Evolutionary conservation across 1,284 basidiomycete genomes (phyloP).

Genomic region (Cerioporus squamosus): DNA sequence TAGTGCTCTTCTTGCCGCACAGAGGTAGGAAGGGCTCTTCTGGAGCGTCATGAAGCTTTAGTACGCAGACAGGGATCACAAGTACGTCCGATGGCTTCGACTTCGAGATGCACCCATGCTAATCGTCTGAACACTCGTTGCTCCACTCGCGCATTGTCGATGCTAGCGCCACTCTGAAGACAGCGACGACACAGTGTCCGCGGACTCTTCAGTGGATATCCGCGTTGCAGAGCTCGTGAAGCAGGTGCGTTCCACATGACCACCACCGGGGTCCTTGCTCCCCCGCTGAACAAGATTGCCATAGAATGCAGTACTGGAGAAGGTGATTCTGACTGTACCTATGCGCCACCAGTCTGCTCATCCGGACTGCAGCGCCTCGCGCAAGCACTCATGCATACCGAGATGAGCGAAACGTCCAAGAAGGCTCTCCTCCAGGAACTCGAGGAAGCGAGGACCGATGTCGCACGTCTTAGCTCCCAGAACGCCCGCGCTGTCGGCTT

Average conservation of each 20-base stretch:
- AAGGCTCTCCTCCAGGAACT: constrained; percentile 78
- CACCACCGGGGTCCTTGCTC: neutral
- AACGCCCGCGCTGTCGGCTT: constrained; percentile 72
- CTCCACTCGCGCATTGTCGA: neutral
- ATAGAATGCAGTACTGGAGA: constrained; percentile 70
- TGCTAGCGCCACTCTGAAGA: neutral
- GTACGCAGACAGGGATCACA: constrained; percentile 60
- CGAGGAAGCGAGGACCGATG: constrained; percentile 72
- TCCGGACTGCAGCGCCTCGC: constrained; percentile 63
- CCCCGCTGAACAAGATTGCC: constrained; percentile 16
- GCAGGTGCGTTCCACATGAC: constrained; percentile 26
- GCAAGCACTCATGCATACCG: constrained; percentile 82
- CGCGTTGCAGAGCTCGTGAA: constrained; percentile 44
- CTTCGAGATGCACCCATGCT: neutral
- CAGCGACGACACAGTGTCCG: constrained; percentile 11
- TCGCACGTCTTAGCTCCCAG: constrained; percentile 72
- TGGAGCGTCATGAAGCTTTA: constrained; percentile 87
- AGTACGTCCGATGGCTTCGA: constrained; percentile 45
- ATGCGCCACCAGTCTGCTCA: too few species aligned
- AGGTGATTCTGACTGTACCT: constrained; percentile 46
- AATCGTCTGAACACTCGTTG: neutral
- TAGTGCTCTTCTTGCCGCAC: neutral
- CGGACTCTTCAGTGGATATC: constrained; percentile 28
- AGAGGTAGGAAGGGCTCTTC: constrained; percentile 92
- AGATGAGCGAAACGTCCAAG: constrained; percentile 81